Evolutionary conservation across 78 protist genomes (phyloP).

Genomic region (Isochrysis galbana): DNA sequence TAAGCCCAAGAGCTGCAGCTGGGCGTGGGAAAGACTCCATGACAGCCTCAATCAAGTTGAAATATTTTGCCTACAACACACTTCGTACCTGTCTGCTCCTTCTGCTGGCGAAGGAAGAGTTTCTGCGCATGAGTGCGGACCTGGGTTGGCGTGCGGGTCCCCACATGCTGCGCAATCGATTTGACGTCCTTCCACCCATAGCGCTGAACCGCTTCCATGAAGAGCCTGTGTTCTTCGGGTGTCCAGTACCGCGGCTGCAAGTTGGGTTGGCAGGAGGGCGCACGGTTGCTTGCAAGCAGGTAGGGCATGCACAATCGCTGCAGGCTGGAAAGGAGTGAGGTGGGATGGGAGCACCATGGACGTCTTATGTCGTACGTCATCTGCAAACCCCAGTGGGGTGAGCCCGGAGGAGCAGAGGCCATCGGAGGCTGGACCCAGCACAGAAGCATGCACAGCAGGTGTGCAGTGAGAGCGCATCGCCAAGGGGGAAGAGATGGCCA

Average conservation of each 20-base stretch:
- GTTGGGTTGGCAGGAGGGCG: too few species aligned
- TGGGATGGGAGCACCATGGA: too few species aligned
- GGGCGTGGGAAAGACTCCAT: neutral
- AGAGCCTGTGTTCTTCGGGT: conserved; percentile 36
- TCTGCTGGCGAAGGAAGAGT: conserved; percentile 21
- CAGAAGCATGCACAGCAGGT: too few species aligned
- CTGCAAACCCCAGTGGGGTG: too few species aligned
- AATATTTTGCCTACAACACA: neutral
- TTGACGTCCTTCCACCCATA: conserved; percentile 47
- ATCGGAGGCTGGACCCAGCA: too few species aligned
- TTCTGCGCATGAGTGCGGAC: conserved; percentile 55
- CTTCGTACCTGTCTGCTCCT: neutral
- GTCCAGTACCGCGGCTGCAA: conserved; percentile 26
- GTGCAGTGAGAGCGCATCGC: too few species aligned
- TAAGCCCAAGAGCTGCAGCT: neutral
- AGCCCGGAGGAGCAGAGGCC: too few species aligned
- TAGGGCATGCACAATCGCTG: too few species aligned
- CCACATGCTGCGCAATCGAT: conserved; percentile 28
- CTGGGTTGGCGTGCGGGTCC: conserved; percentile 47
- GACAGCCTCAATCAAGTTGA: neutral
- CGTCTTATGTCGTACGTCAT: too few species aligned
- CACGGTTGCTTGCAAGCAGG: too few species aligned
- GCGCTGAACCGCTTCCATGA: conserved; percentile 26
- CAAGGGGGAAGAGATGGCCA: too few species aligned
- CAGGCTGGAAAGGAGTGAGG: too few species aligned